Evolutionary conservation across 2,329 filamentous ascomycete species (phyloP).

Genomic region (Graphilbum ipis-grandicollis): DNA sequence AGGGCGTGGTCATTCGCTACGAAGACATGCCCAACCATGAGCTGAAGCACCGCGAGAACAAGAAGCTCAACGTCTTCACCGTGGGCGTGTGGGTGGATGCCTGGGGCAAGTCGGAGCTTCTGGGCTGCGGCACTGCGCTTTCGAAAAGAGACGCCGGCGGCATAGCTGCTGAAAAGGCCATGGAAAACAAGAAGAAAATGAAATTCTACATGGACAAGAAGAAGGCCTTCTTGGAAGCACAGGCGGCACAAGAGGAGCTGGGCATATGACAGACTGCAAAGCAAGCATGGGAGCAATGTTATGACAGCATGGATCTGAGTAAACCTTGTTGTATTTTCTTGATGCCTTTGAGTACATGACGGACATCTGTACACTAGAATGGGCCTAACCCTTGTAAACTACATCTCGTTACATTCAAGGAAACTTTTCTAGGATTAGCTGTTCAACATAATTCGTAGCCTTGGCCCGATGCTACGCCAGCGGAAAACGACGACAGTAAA

Average conservation of each 20-base stretch:
- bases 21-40: slow-evolving; percentile 33
- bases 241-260: not conserved
- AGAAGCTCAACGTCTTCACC: slow-evolving; percentile 38
- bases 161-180: slow-evolving; percentile 44
- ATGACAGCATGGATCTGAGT: too few species aligned
- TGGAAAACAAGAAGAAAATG: slow-evolving; percentile 50
- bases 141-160: slow-evolving; percentile 54
- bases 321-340: too few species aligned
- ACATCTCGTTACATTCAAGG: too few species aligned
- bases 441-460: too few species aligned
- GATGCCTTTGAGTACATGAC: too few species aligned
- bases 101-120: slow-evolving; percentile 44
- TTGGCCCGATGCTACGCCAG: too few species aligned
- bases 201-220: slow-evolving; percentile 31
- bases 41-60: slow-evolving; percentile 31
- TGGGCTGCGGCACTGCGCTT: slow-evolving; percentile 46
- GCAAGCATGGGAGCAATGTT: too few species aligned
- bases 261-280: too few species aligned
- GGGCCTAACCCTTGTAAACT: too few species aligned
- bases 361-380: too few species aligned
- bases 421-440: too few species aligned
- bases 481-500: too few species aligned
- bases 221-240: slow-evolving; percentile 16
- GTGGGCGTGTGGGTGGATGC: slow-evolving; percentile 50
- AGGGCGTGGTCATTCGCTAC: slow-evolving; percentile 44